Percentiles rank a stretch among this genome's conserved stretches.
These are phyloP conservation scores for Aspergillus fumigatus DNA, from an alignment of 2,329 filamentous ascomycete species.

Conservation along the genomic window DNA sequence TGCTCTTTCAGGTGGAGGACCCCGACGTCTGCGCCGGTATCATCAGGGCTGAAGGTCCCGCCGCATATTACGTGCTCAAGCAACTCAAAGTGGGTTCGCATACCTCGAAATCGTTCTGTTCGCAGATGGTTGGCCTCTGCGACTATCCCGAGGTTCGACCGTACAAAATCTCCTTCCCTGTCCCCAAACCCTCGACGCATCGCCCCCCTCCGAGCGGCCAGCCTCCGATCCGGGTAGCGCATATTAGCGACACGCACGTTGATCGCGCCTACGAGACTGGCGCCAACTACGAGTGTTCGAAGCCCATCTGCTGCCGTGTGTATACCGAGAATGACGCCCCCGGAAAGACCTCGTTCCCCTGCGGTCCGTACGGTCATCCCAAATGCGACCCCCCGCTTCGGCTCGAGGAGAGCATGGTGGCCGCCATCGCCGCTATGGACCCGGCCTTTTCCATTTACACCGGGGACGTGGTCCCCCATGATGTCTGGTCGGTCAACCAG, in stretches of 20 bases:
- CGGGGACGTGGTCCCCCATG: constrained; percentile 55
- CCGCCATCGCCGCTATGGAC: constrained; percentile 39
- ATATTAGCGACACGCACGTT: constrained; percentile 58
- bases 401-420: constrained; percentile 52
- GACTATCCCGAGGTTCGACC: constrained; percentile 44
- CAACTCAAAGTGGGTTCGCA: constrained; percentile 47
- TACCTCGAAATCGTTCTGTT: constrained; percentile 50
- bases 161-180: constrained; percentile 44
- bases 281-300: constrained; percentile 52
- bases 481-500: constrained; percentile 35
- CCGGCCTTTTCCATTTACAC: constrained; percentile 56
- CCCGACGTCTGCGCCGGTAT: constrained; percentile 53
- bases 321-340: constrained; percentile 47
- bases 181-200: constrained; percentile 32
- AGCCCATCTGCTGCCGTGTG: constrained; percentile 57
- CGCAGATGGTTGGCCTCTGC: constrained; percentile 53
- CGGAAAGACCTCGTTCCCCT: constrained; percentile 47
- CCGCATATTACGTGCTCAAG: constrained; percentile 48
- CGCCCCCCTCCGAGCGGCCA: constrained; percentile 45
- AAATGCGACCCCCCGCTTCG: constrained; percentile 50
- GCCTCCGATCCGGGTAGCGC: constrained; percentile 51
- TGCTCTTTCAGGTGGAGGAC: constrained; percentile 42
- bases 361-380: constrained; percentile 50
- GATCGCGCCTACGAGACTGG: constrained; percentile 53
- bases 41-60: constrained; percentile 50